These are phyloP conservation scores for Eurotiales sp. DNA, from an alignment of 2,329 filamentous ascomycete species.

Conservation along the genomic window DNA sequence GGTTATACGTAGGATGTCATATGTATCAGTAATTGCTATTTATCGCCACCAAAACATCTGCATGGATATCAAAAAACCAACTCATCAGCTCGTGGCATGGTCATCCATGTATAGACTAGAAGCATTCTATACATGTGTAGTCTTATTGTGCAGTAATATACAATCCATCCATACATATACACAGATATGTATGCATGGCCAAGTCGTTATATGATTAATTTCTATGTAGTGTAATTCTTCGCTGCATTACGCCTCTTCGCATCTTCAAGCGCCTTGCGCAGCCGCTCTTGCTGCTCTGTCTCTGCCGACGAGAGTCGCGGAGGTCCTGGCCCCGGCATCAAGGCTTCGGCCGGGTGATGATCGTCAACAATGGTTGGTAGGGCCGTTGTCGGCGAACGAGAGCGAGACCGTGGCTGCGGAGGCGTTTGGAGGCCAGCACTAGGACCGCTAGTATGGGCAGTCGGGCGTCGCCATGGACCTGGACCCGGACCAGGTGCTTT, in stretches of 20 bases:
- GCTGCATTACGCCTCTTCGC: slow-evolving; percentile 53
- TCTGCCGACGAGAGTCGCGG: slow-evolving; percentile 28
- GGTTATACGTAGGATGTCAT: no score
- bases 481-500: slow-evolving; percentile 24
- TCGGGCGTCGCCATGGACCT: slow-evolving; percentile 17
- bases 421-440: slow-evolving; percentile 1
- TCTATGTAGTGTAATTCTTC: slow-evolving; percentile 20
- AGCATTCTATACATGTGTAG: no score
- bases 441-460: no score
- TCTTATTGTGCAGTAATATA: background rate
- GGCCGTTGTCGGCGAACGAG: background rate
- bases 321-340: slow-evolving; percentile 17
- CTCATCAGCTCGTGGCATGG: no score
- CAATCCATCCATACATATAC: background rate
- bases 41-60: no score
- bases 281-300: slow-evolving; percentile 44
- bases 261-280: slow-evolving; percentile 50
- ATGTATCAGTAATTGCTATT: no score
- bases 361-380: background rate
- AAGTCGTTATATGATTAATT: background rate
- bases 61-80: background rate
- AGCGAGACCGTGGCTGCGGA: background rate
- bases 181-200: background rate
- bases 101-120: no score
- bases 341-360: slow-evolving; percentile 10